Evolutionary conservation across 1,284 basidiomycete species (phyloP).

Genomic region (Mixia osmundae): DNA sequence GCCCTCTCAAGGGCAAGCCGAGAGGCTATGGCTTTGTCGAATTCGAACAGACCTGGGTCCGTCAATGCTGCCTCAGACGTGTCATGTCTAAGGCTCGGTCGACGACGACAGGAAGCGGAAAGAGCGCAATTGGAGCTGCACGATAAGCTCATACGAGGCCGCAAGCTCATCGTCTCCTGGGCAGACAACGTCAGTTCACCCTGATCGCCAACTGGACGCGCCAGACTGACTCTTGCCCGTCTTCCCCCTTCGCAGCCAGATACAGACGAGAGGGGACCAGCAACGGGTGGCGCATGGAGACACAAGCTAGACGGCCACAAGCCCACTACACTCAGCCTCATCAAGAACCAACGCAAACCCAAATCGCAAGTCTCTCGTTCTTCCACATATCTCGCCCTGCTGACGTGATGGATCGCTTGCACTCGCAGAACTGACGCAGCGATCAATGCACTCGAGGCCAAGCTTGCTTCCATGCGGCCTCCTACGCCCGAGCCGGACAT

Average conservation of each 20-base stretch:
- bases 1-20: slow-evolving; percentile 67
- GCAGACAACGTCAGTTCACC: neutral
- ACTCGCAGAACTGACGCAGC: slow-evolving; percentile 47
- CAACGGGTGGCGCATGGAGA: slow-evolving; percentile 26
- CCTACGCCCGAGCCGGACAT: too few species aligned
- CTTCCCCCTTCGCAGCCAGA: slow-evolving; percentile 18
- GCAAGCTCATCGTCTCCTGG: slow-evolving; percentile 41
- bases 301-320: slow-evolving; percentile 23
- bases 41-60: slow-evolving; percentile 52
- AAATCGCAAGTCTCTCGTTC: slow-evolving; percentile 32
- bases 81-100: neutral
- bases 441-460: slow-evolving; percentile 87
- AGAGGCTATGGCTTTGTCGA: slow-evolving; percentile 88
- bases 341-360: slow-evolving; percentile 42
- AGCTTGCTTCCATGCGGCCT: slow-evolving; percentile 33
- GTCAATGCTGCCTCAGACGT: neutral
- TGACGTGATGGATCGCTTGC: neutral
- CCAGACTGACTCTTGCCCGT: slow-evolving; percentile 2
- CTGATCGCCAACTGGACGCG: neutral
- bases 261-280: slow-evolving; percentile 13
- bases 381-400: neutral
- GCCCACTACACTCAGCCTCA: slow-evolving; percentile 64
- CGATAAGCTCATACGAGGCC: slow-evolving; percentile 57
- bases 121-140: slow-evolving; percentile 52
- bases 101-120: slow-evolving; percentile 43